A percentile compares a stretch with the other conserved stretches of the same genome.
Evolutionary conservation across 768 basidiomycete species (phyloP).

Genomic region (Crassisporium funariophilum): DNA sequence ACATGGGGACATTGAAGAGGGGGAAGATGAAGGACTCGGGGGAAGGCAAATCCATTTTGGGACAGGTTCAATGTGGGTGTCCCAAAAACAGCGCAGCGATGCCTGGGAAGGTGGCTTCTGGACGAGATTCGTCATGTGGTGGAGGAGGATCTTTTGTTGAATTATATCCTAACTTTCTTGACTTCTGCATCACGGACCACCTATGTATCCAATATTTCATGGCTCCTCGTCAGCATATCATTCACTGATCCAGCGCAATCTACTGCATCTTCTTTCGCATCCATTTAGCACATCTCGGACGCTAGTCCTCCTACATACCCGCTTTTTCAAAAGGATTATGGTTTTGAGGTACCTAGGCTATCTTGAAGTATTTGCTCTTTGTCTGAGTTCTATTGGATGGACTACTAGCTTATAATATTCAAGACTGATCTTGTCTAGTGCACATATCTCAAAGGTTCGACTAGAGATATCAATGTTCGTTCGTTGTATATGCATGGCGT

Average conservation of each 20-base stretch:
- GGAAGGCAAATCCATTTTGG: slow-evolving; percentile 68
- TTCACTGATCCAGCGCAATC: slow-evolving; percentile 15
- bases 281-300: slow-evolving; percentile 15
- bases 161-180: slow-evolving; percentile 14
- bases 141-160: slow-evolving; percentile 74
- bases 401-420: no score
- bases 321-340: not conserved
- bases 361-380: no score
- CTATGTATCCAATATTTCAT: not conserved
- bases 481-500: no score
- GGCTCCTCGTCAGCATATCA: slow-evolving; percentile 13
- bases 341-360: no score
- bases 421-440: no score
- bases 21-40: slow-evolving; percentile 55
- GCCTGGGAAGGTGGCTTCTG: slow-evolving; percentile 82
- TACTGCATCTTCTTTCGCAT: slow-evolving; percentile 17
- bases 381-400: no score
- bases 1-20: slow-evolving; percentile 68
- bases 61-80: slow-evolving; percentile 85
- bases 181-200: slow-evolving; percentile 15
- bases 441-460: no score
- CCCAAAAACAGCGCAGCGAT: slow-evolving; percentile 55
- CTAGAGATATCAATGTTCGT: no score
- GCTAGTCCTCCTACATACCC: slow-evolving; percentile 19
- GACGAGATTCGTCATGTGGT: slow-evolving; percentile 79